Evolutionary conservation across 257 asterid genomes (phyloP), one percentile per base, ranked within the genome.

Genomic region (Forsythia suspensa): DNA sequence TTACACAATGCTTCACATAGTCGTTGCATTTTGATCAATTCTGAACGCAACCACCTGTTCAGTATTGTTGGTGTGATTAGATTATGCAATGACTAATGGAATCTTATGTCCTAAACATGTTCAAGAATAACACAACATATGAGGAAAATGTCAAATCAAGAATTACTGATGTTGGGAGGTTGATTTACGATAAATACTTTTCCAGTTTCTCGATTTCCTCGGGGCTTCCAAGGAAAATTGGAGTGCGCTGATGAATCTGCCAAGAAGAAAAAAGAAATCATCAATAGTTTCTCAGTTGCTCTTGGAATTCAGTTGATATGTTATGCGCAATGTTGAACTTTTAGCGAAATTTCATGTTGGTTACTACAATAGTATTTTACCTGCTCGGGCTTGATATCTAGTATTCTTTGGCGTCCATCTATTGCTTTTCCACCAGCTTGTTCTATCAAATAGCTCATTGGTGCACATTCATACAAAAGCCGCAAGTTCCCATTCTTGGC

Each of bases 381-480:
- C 95, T 85, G 74, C 21, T 84, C 88, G 42, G 98, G 98, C 77
- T 46, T 88, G 76, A 93, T 85, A 63, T 90, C 97, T 34, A 93
- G 96, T 80, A 91, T 91, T 77, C 96, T 85, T 82, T 42, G 88
- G 13, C 7, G 24, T 72, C 97, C 94, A 74, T 91, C 94, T 21
- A 52, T 90, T 16, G 96, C 97, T 84, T 89, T 93, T 1, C 98
- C 97, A 70, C 97, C 97, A 36, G 98, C 96, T 77, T 89, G 98
- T 79, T 91, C 96, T 4, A 93, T 79, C 80, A 91, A 80, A 75
- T 89, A 91, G 83, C 97, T 91, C 98, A 91, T 92, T 0, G 96
- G 98, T 16, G 97, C 98, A 81, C 98, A 94, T 81, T 94, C 97
- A 73, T 92, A 94, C 91, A 92, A 79, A 66, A 92, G 87, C 82